Base-by-base conservation (phyloP, 2,329 filamentous ascomycete genomes). In the Penicillium sumatraense region DNA sequence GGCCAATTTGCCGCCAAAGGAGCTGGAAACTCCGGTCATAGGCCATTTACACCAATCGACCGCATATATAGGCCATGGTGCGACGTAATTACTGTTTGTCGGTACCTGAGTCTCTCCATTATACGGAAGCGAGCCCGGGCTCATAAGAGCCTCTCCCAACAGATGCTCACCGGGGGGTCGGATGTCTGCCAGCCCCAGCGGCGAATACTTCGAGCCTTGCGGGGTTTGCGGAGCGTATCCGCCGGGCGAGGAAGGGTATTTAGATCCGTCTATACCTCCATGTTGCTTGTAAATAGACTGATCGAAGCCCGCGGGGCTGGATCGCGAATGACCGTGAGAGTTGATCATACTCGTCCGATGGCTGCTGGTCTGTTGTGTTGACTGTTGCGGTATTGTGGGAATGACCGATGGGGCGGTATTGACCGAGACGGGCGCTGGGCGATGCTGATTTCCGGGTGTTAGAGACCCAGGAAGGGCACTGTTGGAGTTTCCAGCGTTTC, bases 41-140 rank as follows among this genome's bases (percentile, higher is more conserved):
- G 90, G 86, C 93, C 95, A 99, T 76, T 99, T 99, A 80, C 95
- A 99, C 95, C 95, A 99, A 78, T 99, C 95, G 68, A 96, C 93
- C 11, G 95, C 93, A 73, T 98, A 99, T 52, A 96, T 88, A 13
- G 92, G 89, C 91, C 95, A 99, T 0, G 93, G 93, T 4, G 93
- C 92, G 60, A 96, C 78, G 71, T 97, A 96, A 72, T 93, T 97
- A 80, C 91, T 96, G 60, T 93, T 96, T 5, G 71, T 90, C 75
- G 71, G 88, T 73, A 75, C 85, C 80, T 59, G 85, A 72, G 70
- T 85, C 84, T 86, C 84, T 49, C 86, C 80, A 68, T 92, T 89
- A 69, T 89, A 89, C 49, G 84, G 82, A 62, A 74, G 81, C 74
- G 75, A 73, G 41, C 78, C 79, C 2, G 82, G 79, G 27, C 87